Base-by-base conservation (phyloP, 129 eudicot genomes). In the Glebionis coronaria region DNA sequence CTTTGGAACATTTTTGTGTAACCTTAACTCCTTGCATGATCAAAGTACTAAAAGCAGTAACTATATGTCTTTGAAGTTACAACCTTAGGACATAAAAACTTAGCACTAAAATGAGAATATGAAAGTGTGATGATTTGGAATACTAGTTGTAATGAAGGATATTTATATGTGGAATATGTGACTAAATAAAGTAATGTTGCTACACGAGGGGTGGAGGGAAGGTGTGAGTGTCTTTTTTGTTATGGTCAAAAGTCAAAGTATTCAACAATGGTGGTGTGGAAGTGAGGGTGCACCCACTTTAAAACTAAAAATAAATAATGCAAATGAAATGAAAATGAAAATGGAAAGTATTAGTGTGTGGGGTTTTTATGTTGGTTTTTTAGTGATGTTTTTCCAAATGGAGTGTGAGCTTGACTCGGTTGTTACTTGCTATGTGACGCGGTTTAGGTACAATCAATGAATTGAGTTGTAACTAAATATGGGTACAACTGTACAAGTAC, bases 221-320 rank as follows among this genome's bases (percentile, higher is more conserved):
- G 77, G 92, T 83, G 90, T 69, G 91, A 87, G 63, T 78, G 65
- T 19, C 62, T 25, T 56, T 6, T 59, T 59, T 54, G n/a, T 69
- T 65, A 65, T 35, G 44, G 90, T 81, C 93, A 81, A 82, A 72
- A 83, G 96, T 89, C 96, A 85, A 83, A 81, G 58, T 53, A 82
- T 79, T 79, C 80, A 76, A 82, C 69, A 51, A 71, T 75, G 79
- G 79, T 75, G 69, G 79, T 35, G 6, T n/a, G 25, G 25, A 74
- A 62, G 52, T 65, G 78, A 76, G 70, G 80, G 71, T 19, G 55
- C 61, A 74, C 73, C 79, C 79, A 74, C 79, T 74, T 74, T 55
- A 63, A 73, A 81, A 73, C 87, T 67, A 80, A 69, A 59, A 70
- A 69, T 68, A 73, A 63, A 73, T 76, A 63, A 54, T 73, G 20